Percentiles rank a stretch among this genome's conserved stretches.
Evolutionary conservation across 768 basidiomycete species (phyloP).

Genomic region (Tulasnella sp.): DNA sequence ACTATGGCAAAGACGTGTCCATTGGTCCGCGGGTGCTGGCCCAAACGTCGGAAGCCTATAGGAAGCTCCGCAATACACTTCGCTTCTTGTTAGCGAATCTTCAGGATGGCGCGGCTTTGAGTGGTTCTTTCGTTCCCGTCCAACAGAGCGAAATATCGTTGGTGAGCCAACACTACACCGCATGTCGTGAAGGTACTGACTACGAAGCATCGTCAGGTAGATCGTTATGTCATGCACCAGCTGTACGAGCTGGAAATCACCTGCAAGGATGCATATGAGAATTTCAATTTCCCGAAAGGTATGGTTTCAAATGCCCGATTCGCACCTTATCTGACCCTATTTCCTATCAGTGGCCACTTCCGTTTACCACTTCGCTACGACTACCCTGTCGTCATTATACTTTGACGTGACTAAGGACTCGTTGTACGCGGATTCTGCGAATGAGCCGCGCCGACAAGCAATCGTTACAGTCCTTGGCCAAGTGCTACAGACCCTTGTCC

Average conservation of each 20-base stretch:
- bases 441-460: conserved; percentile 44
- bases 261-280: conserved; percentile 54
- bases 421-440: conserved; percentile 56
- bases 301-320: neutral
- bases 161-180: conserved; percentile 35
- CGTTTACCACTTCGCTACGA: conserved; percentile 65
- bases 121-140: conserved; percentile 3
- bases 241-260: conserved; percentile 56
- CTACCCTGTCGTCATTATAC: conserved; percentile 79
- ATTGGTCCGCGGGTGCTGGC: conserved; percentile 67
- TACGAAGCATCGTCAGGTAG: conserved; percentile 40
- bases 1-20: conserved; percentile 79
- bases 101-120: conserved; percentile 28
- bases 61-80: conserved; percentile 77
- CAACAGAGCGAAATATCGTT: conserved; percentile 42
- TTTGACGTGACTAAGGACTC: conserved; percentile 86
- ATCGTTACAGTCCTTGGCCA: conserved; percentile 60
- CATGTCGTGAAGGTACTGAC: neutral
- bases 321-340: neutral
- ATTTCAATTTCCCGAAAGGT: conserved; percentile 80
- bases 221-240: conserved; percentile 79
- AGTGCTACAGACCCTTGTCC: conserved; percentile 51
- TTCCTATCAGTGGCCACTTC: conserved; percentile 48
- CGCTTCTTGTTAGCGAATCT: conserved; percentile 80
- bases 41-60: conserved; percentile 59